A percentile compares a stretch with the other conserved stretches of the same genome.
Evolutionary conservation across 768 basidiomycete genomes (phyloP).

Genomic region (Fomitopsis pulvina): DNA sequence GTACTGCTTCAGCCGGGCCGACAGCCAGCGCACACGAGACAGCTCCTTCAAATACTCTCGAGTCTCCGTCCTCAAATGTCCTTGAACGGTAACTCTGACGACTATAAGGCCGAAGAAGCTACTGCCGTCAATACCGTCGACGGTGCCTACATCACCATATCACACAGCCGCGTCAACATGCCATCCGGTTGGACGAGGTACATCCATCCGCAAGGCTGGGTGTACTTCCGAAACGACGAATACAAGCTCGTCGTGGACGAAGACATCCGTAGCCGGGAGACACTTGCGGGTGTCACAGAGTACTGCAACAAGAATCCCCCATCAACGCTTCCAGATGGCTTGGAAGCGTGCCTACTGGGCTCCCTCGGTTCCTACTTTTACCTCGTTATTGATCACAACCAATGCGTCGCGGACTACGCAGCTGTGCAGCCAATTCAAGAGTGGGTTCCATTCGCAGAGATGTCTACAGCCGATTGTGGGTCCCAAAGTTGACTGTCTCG

Average conservation of each 20-base stretch:
- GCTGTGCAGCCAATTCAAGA: background rate
- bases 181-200: conserved; percentile 33
- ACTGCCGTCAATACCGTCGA: background rate
- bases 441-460: conserved; percentile 1
- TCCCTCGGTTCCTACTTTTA: conserved; percentile 24
- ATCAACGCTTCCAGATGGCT: conserved; percentile 28
- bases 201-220: conserved; percentile 41
- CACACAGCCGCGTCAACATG: background rate
- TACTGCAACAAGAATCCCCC: conserved; percentile 25
- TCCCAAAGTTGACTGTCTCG: background rate
- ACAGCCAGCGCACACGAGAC: no score
- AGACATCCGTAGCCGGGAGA: conserved; percentile 36
- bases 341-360: conserved; percentile 39
- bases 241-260: conserved; percentile 42
- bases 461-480: conserved; percentile 15
- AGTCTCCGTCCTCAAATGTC: no score
- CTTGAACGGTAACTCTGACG: background rate
- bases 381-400: conserved; percentile 39
- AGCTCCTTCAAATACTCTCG: no score
- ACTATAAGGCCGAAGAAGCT: background rate
- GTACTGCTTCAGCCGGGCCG: no score
- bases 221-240: conserved; percentile 40
- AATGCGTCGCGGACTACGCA: conserved; percentile 39
- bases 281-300: conserved; percentile 24
- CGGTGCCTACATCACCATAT: background rate